A percentile compares a stretch with the other conserved stretches of the same genome.
These are phyloP conservation scores for Clathrus columnatus DNA, from an alignment of 768 basidiomycete species.

Conservation along the genomic window DNA sequence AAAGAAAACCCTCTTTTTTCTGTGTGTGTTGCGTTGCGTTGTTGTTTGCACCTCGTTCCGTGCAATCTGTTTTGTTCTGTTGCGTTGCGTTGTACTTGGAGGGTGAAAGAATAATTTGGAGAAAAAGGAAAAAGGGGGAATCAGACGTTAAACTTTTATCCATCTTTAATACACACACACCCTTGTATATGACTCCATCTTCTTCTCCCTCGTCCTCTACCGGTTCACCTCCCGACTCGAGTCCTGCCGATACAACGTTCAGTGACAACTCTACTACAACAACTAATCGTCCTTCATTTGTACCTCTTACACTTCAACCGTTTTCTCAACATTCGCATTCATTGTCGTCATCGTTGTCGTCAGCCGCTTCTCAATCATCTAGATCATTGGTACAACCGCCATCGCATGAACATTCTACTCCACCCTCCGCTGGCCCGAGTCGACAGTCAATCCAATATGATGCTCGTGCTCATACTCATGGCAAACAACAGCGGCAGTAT, in stretches of 20 bases:
- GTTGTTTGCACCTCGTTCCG: neutral
- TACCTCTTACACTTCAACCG: neutral
- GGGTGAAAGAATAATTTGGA: neutral
- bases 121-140: no score
- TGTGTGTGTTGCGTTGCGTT: neutral
- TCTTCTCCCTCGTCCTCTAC: constrained; percentile 5
- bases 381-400: neutral
- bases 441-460: no score
- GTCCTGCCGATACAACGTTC: neutral
- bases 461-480: no score
- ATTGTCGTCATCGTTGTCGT: neutral
- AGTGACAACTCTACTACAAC: neutral
- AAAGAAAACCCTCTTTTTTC: neutral
- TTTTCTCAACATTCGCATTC: neutral
- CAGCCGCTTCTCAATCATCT: neutral
- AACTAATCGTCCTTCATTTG: neutral
- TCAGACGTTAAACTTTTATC: neutral
- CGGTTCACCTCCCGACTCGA: neutral
- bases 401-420: neutral
- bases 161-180: neutral
- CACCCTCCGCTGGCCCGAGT: neutral
- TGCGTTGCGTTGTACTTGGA: neutral
- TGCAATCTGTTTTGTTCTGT: neutral
- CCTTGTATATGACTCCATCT: constrained; percentile 7
- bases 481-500: neutral